Percentiles rank a stretch among this genome's conserved stretches.
Conservation (phyloP, 2,329 filamentous ascomycete species). For the Lasiodiplodia theobromae region DNA sequence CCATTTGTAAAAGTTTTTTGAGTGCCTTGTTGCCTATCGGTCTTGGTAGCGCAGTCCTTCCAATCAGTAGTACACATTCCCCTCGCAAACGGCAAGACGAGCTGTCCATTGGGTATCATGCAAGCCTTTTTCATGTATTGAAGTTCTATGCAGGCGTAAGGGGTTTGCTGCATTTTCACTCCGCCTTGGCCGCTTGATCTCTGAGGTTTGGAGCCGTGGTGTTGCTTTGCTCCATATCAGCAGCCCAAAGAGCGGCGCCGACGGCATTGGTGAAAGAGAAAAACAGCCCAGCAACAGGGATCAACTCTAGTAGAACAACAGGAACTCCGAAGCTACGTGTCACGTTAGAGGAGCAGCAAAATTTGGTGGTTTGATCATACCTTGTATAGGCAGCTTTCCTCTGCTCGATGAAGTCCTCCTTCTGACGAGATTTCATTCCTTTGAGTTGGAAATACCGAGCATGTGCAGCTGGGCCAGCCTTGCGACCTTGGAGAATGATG, state of each 20-base stretch:
- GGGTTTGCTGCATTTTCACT: background rate
- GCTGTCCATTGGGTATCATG: conserved; percentile 2
- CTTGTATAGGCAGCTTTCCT: conserved; percentile 80
- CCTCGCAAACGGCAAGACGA: background rate
- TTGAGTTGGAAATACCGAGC: conserved; percentile 90
- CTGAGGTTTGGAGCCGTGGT: conserved; percentile 47
- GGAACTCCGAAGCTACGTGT: conserved; percentile 70
- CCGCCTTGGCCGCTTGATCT: conserved; percentile 37
- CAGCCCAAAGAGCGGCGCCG: conserved; percentile 92
- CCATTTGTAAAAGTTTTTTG: background rate
- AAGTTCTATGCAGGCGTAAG: background rate
- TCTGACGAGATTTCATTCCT: conserved; percentile 72
- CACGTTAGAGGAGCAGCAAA: conserved; percentile 3
- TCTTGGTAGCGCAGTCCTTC: background rate
- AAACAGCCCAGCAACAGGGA: conserved; percentile 81
- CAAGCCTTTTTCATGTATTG: too few relatives aligned
- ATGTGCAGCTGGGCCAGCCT: conserved; percentile 62
- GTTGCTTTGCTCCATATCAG: conserved; percentile 71
- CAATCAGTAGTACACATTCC: background rate
- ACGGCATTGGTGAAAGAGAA: conserved; percentile 93
- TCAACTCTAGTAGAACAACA: conserved; percentile 81
- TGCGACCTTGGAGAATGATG: conserved; percentile 71
- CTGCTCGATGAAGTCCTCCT: conserved; percentile 71
- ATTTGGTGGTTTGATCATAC: conserved; percentile 56
- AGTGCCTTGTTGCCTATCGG: background rate